phyloP scores from a whole-genome alignment of 805 yeast genomes.

The Starmerella stigmatis region DNA sequence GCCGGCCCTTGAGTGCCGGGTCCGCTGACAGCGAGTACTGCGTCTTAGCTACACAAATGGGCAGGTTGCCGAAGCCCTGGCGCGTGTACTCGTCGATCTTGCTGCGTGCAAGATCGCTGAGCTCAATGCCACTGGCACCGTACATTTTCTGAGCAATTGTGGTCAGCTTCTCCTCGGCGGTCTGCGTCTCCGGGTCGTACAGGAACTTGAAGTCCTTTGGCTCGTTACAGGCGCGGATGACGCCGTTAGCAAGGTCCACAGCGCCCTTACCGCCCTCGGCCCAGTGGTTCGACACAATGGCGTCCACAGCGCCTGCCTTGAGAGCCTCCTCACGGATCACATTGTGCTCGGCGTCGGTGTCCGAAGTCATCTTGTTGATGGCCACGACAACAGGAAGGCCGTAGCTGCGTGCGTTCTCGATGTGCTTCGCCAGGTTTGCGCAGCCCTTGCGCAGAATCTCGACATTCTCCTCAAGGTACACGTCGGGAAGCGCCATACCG shows the following conservation, averaged over 20 bases:
- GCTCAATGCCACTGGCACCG: conserved; percentile 79
- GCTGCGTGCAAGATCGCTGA: conserved; percentile 66
- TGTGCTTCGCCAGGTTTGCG: conserved; percentile 82
- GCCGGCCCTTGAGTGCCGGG: conserved; percentile 86
- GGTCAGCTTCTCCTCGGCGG: conserved; percentile 70
- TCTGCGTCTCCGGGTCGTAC: conserved; percentile 52
- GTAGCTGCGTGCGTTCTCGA: conserved; percentile 68
- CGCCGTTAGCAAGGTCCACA: conserved; percentile 69
- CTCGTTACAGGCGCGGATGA: conserved; percentile 46
- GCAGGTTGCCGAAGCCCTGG: conserved; percentile 85
- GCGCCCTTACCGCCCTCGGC: conserved; percentile 94
- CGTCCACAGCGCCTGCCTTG: conserved; percentile 88
- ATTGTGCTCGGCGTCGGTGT: conserved; percentile 68
- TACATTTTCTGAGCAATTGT: conserved; percentile 81
- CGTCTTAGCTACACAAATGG: conserved; percentile 94
- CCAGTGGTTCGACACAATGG: conserved; percentile 88
- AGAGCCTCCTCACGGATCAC: conserved; percentile 70
- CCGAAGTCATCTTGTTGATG: conserved; percentile 76
- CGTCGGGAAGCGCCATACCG: conserved; percentile 75
- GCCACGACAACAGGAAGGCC: conserved; percentile 93
- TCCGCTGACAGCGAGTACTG: conserved; percentile 95
- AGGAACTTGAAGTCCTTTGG: conserved; percentile 42
- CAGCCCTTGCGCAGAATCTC: conserved; percentile 71
- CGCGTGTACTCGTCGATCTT: conserved; percentile 71
- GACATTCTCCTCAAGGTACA: conserved; percentile 68